phyloP scores from a whole-genome alignment of 2,329 filamentous ascomycete genomes.

The Talaromyces sp. region DNA sequence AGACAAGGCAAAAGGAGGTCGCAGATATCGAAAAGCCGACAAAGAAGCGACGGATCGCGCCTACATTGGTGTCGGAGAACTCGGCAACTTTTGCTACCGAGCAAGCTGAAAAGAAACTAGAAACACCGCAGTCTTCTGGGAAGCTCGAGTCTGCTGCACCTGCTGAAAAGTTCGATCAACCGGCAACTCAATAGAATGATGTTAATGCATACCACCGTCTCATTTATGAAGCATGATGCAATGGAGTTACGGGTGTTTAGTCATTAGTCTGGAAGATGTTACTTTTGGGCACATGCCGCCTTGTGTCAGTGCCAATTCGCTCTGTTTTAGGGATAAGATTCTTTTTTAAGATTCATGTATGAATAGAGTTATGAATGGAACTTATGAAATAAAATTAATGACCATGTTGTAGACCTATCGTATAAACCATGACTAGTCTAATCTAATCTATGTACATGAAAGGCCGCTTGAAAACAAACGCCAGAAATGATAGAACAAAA shows the following conservation, averaged over 20 bases:
- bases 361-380: neutral
- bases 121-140: neutral
- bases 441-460: neutral
- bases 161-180: neutral
- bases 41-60: constrained; percentile 69
- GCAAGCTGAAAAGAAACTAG: neutral
- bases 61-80: constrained; percentile 53
- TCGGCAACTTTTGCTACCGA: neutral
- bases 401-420: neutral
- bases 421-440: too few relatives aligned
- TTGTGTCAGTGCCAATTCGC: neutral
- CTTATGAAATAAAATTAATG: neutral
- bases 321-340: neutral
- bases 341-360: neutral
- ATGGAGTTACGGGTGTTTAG: neutral
- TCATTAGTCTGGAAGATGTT: neutral
- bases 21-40: constrained; percentile 43
- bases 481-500: neutral
- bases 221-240: constrained; percentile 12
- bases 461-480: neutral
- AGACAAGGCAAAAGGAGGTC: constrained; percentile 24
- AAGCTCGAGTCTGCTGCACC: neutral
- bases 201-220: neutral
- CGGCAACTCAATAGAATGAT: constrained; percentile 6
- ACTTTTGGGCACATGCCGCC: neutral